phyloP scores from a whole-genome alignment of 2,329 filamentous ascomycete genomes.

The Thelonectria blattea region DNA sequence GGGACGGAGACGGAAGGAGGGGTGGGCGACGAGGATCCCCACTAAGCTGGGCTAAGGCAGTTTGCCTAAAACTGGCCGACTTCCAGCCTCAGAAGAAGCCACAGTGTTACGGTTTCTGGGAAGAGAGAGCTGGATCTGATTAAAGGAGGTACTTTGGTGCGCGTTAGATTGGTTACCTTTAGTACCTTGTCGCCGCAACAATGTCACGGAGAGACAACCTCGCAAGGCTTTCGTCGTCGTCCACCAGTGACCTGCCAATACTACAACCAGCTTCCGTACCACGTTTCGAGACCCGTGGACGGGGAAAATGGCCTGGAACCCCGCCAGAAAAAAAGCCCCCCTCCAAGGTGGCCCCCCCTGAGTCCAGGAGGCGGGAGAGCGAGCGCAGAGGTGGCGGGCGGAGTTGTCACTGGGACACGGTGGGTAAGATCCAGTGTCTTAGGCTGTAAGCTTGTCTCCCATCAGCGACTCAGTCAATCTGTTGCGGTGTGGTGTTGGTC shows the following conservation, averaged over 20 bases:
- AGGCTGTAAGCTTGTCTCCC: not conserved
- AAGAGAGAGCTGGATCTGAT: slow-evolving; percentile 16
- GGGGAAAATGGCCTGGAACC: no score
- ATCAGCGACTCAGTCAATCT: not conserved
- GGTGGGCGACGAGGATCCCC: slow-evolving; percentile 9
- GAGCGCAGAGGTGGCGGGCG: slow-evolving; percentile 2
- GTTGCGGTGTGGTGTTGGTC: no score
- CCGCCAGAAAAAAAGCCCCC: slow-evolving; percentile 1
- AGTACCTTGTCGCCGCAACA: slow-evolving; percentile 1
- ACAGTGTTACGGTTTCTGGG: not conserved
- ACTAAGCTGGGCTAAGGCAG: not conserved
- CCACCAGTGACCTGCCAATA: slow-evolving; percentile 5
- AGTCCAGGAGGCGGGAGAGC: not conserved
- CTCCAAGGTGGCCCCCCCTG: slow-evolving; percentile 8
- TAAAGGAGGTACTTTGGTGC: slow-evolving; percentile 16
- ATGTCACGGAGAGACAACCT: not conserved
- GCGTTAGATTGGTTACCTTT: slow-evolving; percentile 7
- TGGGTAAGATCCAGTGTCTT: slow-evolving; percentile 2
- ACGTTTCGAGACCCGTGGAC: slow-evolving; percentile 6
- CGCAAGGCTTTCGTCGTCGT: not conserved
- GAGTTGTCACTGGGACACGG: slow-evolving; percentile 3
- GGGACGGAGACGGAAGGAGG: not conserved
- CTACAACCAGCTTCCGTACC: not conserved
- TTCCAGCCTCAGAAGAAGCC: not conserved
- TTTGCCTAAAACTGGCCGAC: no score